phyloP scores from a whole-genome alignment of 148 eudicot species.

The Silene uniflora region DNA sequence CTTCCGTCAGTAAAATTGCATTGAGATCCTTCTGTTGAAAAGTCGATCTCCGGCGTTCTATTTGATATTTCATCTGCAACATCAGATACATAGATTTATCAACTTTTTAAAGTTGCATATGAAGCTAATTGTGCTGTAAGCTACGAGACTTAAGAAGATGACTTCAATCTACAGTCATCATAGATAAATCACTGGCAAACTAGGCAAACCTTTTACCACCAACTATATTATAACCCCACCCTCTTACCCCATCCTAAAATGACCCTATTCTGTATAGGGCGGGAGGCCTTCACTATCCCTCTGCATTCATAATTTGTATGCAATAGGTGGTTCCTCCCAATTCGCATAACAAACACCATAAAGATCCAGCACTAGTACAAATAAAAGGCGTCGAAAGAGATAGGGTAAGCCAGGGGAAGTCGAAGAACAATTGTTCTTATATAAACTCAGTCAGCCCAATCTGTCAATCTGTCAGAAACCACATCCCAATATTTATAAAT shows the following conservation, averaged over 20 bases:
- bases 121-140: background rate
- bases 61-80: slow-evolving; percentile 20
- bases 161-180: background rate
- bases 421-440: background rate
- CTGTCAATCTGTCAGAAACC: too few relatives aligned
- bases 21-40: slow-evolving; percentile 20
- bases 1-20: slow-evolving; percentile 18
- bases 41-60: slow-evolving; percentile 3
- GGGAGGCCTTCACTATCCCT: background rate
- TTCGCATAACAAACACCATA: background rate
- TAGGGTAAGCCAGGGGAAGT: background rate
- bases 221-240: background rate
- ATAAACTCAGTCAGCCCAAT: too few relatives aligned
- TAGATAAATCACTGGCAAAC: background rate
- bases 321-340: background rate
- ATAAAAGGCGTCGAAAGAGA: background rate
- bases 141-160: background rate
- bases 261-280: background rate
- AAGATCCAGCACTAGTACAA: background rate
- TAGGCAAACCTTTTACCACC: background rate
- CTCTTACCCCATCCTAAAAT: background rate
- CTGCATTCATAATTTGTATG: background rate
- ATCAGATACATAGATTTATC: background rate
- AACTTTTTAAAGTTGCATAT: background rate
- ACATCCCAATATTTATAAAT: background rate